A percentile compares a stretch with the other conserved stretches of the same genome.
Evolutionary conservation across 129 eudicot genomes (phyloP).

Genomic region (Flaveria robusta): DNA sequence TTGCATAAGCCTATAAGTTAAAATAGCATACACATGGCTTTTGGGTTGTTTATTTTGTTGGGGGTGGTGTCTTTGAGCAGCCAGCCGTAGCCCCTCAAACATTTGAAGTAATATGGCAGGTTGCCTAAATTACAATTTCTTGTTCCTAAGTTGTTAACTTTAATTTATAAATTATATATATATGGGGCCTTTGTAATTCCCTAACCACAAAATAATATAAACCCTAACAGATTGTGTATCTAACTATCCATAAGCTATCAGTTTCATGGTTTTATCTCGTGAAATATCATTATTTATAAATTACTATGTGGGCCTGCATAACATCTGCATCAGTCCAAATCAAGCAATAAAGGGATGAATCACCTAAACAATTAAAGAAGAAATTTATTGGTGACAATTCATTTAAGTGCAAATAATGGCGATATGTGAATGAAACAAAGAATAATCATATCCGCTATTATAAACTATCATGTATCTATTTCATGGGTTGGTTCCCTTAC

Average conservation of each 20-base stretch:
- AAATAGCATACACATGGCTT: not conserved
- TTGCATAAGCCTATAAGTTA: not conserved
- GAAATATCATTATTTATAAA: not conserved
- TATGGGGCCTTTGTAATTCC: no score
- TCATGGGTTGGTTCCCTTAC: constrained; percentile 47
- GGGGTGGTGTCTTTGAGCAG: no score
- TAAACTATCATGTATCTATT: not conserved
- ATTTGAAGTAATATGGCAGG: no score
- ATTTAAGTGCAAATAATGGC: not conserved
- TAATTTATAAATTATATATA: no score
- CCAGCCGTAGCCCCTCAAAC: no score
- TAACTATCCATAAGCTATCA: not conserved
- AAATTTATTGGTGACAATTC: not conserved
- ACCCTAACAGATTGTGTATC: not conserved
- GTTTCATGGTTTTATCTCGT: not conserved
- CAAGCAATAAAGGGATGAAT: not conserved
- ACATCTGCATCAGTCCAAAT: not conserved
- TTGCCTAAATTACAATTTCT: no score
- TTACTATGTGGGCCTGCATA: not conserved
- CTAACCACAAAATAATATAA: no score
- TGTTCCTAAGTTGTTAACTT: no score
- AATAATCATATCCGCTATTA: not conserved
- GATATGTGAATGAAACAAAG: not conserved
- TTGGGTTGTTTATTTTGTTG: not conserved
- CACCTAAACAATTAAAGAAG: not conserved